Conservation (phyloP, 1,139 yeast genomes). For the Yamadazyma aaseri region DNA sequence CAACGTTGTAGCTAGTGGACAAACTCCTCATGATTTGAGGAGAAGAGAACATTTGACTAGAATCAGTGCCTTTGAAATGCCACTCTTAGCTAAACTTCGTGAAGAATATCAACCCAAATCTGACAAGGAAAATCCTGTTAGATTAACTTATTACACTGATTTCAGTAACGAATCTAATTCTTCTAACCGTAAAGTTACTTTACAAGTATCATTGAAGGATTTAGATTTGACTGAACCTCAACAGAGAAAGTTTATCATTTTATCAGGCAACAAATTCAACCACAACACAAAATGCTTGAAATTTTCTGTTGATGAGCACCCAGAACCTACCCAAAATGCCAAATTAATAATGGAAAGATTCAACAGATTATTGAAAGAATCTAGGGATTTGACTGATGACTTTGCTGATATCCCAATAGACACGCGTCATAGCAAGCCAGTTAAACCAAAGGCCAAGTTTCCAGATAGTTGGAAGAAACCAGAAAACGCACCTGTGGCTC, state of each 20-base stretch:
- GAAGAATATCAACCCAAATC: constrained; percentile 55
- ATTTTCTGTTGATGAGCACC: constrained; percentile 61
- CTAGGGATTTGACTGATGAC: constrained; percentile 63
- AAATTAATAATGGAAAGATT: constrained; percentile 66
- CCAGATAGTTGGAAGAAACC: constrained; percentile 90
- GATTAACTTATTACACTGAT: constrained; percentile 70
- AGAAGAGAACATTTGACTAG: constrained; percentile 57
- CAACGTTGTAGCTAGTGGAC: constrained; percentile 38
- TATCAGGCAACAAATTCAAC: constrained; percentile 80
- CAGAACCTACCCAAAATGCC: constrained; percentile 85
- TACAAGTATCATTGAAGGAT: constrained; percentile 53
- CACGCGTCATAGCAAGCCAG: constrained; percentile 60
- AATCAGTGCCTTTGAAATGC: constrained; percentile 89
- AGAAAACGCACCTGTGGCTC: constrained; percentile 53
- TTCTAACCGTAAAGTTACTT: constrained; percentile 66
- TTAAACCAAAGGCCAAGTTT: constrained; percentile 49
- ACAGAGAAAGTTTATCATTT: constrained; percentile 70
- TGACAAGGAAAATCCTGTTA: constrained; percentile 50
- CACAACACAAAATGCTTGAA: constrained; percentile 55
- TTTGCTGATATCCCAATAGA: constrained; percentile 83
- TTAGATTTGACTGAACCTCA: constrained; percentile 53
- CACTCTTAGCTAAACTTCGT: constrained; percentile 73
- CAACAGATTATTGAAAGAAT: constrained; percentile 56
- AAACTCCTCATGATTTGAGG: constrained; percentile 37
- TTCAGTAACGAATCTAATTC: constrained; percentile 70